Base-by-base conservation (phyloP, 2,329 filamentous ascomycete species). In the Monilinia aucupariae region DNA sequence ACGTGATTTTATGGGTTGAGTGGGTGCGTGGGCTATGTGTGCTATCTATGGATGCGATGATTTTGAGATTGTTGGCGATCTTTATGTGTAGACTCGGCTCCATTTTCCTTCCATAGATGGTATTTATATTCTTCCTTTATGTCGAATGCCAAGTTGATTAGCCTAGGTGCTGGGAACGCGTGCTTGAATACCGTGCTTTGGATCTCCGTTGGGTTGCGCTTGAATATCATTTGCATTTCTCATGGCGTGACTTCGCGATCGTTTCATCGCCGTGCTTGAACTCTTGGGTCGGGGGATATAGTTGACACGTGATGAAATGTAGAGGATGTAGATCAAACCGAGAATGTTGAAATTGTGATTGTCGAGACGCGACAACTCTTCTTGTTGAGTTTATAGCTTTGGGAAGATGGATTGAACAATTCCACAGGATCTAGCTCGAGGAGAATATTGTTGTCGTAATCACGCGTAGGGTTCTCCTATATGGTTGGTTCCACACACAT, bases 401-500 rank as follows among this genome's bases (percentile, higher is more conserved):
- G n/a, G 7, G 13, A 10, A 22, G 53, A 15, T 45, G 2, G 27
- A 22, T 30, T 32, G 17, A 22, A 22, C 2, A n/a, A n/a, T 1
- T 3, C 7, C 0, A 10, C 7, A 10, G 4, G 2, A 0, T 22
- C 10, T 22, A 9, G 4, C 6, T 45, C 4, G 12, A 9, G n/a
- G 6, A 9, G 22, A 1, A 32, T 45, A 3, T 22, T n/a, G n/a
- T n/a, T n/a, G n/a, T n/a, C n/a, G n/a, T n/a, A n/a, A n/a, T n/a
- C n/a, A n/a, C n/a, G n/a, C n/a, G n/a, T n/a, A n/a, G n/a, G n/a
- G n/a, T n/a, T n/a, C n/a, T n/a, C n/a, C n/a, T n/a, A n/a, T n/a
- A n/a, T n/a, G n/a, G n/a, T n/a, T n/a, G n/a, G n/a, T n/a, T n/a
- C n/a, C n/a, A n/a, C n/a, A n/a, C n/a, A n/a, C n/a, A n/a, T n/a